These are phyloP conservation scores for Sporobolomyces roseus DNA, from an alignment of 768 basidiomycete species.

Conservation along the genomic window DNA sequence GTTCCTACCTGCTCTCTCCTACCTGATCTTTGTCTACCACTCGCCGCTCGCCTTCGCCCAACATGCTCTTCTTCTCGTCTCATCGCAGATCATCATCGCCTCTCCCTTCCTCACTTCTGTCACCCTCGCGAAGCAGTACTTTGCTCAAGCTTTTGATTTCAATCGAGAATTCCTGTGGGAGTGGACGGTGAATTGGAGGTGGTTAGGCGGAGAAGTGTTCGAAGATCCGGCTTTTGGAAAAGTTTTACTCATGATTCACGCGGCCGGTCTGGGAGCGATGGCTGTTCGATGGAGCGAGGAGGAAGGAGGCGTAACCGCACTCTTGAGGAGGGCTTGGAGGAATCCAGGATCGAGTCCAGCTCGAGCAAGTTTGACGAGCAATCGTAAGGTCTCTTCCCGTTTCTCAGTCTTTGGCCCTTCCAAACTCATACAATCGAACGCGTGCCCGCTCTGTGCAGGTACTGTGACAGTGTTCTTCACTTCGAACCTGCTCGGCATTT, in stretches of 20 bases:
- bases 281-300: conserved; percentile 71
- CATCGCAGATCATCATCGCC: conserved; percentile 44
- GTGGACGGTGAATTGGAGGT: conserved; percentile 99
- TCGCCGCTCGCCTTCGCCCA: conserved; percentile 45
- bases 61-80: conserved; percentile 40
- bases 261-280: conserved; percentile 60
- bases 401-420: conserved; percentile 1
- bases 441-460: conserved; percentile 53
- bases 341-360: conserved; percentile 55
- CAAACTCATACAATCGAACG: background rate
- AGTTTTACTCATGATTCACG: conserved; percentile 65
- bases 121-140: conserved; percentile 57
- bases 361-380: conserved; percentile 54
- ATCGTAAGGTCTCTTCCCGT: conserved; percentile 56
- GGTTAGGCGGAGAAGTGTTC: conserved; percentile 68
- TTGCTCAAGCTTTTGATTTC: conserved; percentile 76
- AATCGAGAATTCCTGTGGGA: conserved; percentile 83
- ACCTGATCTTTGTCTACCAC: conserved; percentile 56
- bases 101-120: conserved; percentile 57
- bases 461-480: conserved; percentile 78
- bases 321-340: conserved; percentile 59
- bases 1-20: conserved; percentile 80
- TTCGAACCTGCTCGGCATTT: conserved; percentile 82
- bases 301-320: conserved; percentile 63
- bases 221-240: conserved; percentile 61